Evolutionary conservation across 768 basidiomycete species (phyloP).

Genomic region (Mycena vitilis): DNA sequence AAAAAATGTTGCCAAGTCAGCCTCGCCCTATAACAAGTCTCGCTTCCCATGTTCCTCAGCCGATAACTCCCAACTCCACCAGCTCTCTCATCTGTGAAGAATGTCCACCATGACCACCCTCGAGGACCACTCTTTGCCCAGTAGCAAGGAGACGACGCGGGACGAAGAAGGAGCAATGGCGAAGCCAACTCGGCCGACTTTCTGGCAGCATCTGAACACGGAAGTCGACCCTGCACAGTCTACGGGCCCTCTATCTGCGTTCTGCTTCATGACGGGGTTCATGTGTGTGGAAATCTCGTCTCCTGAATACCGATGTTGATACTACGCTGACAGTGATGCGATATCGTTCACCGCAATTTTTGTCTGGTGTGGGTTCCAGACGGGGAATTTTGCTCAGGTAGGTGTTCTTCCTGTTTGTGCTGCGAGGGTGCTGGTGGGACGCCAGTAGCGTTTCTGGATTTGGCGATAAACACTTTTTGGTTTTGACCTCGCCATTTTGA

Average conservation of each 20-base stretch:
- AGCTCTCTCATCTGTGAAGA: not conserved
- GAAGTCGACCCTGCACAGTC: constrained; percentile 66
- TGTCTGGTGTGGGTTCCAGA: constrained; percentile 90
- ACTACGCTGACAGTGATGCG: constrained; percentile 60
- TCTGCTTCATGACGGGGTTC: constrained; percentile 85
- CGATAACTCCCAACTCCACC: not conserved
- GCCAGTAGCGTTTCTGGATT: too few species aligned
- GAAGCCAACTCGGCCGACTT: constrained; percentile 36
- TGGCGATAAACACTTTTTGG: too few species aligned
- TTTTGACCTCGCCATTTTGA: too few species aligned
- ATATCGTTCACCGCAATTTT: constrained; percentile 83
- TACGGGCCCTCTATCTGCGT: constrained; percentile 67
- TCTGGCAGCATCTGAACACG: constrained; percentile 52
- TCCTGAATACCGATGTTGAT: constrained; percentile 1
- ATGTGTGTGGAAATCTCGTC: constrained; percentile 59
- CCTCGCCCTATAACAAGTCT: constrained; percentile 10
- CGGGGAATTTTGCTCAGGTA: constrained; percentile 80
- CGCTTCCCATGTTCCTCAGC: not conserved
- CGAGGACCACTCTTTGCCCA: not conserved
- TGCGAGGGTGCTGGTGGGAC: not conserved
- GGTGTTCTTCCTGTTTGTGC: constrained; percentile 17
- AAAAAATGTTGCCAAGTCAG: constrained; percentile 18
- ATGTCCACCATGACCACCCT: constrained; percentile 21
- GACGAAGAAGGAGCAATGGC: constrained; percentile 20
- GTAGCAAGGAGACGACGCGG: constrained; percentile 3